Conservation (phyloP, 1,284 basidiomycete species). For the Apiotrichum domesticum region DNA sequence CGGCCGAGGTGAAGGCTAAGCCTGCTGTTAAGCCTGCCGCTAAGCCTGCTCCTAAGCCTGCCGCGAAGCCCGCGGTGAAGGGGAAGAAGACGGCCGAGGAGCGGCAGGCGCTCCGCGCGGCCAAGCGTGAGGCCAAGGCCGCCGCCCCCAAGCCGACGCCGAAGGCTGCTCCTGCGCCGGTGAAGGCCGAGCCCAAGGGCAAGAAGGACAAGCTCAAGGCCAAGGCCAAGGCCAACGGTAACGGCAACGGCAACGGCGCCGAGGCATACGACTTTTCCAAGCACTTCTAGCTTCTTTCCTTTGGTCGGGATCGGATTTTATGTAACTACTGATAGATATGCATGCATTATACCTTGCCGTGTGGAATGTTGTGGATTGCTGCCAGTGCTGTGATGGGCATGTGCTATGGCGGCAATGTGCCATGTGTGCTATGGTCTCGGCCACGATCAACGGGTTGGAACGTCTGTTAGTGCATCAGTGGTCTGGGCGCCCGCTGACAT, state of each 20-base stretch:
- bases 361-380: no score
- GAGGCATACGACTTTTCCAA: slow-evolving; percentile 24
- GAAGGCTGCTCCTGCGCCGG: neutral
- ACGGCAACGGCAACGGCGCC: slow-evolving; percentile 4
- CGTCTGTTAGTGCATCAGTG: no score
- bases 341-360: neutral
- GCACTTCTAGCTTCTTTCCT: slow-evolving; percentile 20
- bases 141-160: neutral
- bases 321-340: slow-evolving; percentile 3
- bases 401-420: no score
- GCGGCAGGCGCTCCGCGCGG: slow-evolving; percentile 1
- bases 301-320: neutral
- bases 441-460: no score
- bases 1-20: neutral
- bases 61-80: slow-evolving; percentile 11
- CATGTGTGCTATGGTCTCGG: no score
- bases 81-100: slow-evolving; percentile 10
- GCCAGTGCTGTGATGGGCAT: no score
- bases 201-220: slow-evolving; percentile 10
- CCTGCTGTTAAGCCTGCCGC: neutral
- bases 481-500: no score
- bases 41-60: neutral
- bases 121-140: neutral
- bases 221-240: slow-evolving; percentile 10
- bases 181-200: neutral